Evolutionary conservation across 257 asterid genomes (phyloP).

Genomic region (Solanum rostratum): DNA sequence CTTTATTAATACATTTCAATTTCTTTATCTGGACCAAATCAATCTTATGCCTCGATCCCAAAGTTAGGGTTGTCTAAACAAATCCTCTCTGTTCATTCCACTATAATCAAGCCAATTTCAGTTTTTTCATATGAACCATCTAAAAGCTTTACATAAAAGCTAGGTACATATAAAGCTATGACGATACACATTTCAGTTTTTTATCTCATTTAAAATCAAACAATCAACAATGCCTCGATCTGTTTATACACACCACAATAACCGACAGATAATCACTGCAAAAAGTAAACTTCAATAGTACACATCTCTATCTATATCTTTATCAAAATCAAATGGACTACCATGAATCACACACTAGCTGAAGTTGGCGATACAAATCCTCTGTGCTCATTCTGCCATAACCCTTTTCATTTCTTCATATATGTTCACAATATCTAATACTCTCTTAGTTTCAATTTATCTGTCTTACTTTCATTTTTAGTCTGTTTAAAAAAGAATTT

Average conservation of each 20-base stretch:
- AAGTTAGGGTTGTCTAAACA: not conserved
- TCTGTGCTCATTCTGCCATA: not conserved
- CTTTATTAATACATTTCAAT: not conserved
- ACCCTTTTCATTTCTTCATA: not conserved
- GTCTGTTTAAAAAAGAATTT: no score
- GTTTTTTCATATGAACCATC: not conserved
- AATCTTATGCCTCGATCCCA: not conserved
- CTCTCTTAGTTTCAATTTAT: no score
- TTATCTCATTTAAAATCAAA: not conserved
- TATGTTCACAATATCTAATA: not conserved
- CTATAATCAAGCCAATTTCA: not conserved
- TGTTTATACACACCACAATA: not conserved
- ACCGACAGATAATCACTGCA: not conserved
- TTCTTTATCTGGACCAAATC: not conserved
- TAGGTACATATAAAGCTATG: not conserved
- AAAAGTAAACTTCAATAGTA: not conserved
- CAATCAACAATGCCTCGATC: not conserved
- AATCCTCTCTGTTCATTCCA: not conserved
- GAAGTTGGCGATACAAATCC: not conserved
- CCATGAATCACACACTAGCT: not conserved
- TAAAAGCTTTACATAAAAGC: not conserved
- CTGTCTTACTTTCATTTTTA: no score
- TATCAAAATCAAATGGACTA: not conserved
- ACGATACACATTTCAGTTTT: not conserved
- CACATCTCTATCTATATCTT: not conserved